phyloP scores from a whole-genome alignment of 192 early-diverging fungal genomes.

The Backusella morwellensis region DNA sequence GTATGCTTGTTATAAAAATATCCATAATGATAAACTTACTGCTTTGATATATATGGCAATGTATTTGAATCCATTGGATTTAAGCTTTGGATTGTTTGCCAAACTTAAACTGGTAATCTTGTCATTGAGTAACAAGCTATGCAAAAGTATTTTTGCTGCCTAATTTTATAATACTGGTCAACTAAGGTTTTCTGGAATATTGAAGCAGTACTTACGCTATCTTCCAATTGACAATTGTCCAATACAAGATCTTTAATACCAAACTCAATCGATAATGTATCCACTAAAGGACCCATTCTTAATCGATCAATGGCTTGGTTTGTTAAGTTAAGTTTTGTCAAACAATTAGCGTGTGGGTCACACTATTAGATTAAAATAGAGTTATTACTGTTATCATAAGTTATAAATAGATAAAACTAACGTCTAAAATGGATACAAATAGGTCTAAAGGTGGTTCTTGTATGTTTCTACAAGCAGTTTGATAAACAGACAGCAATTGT shows the following conservation, averaged over 20 bases:
- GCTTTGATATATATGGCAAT: slow-evolving; percentile 71
- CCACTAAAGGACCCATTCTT: slow-evolving; percentile 67
- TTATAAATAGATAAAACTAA: slow-evolving; percentile 2
- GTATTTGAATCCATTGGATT: slow-evolving; percentile 69
- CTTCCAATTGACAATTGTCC: slow-evolving; percentile 69
- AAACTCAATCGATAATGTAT: slow-evolving; percentile 73
- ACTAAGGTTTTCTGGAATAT: not conserved
- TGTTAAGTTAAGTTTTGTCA: slow-evolving; percentile 20
- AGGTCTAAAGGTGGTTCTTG: slow-evolving; percentile 17
- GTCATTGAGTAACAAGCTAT: slow-evolving; percentile 71
- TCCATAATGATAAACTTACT: slow-evolving; percentile 23
- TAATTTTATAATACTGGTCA: slow-evolving; percentile 18
- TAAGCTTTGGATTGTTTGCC: slow-evolving; percentile 66
- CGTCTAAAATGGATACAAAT: slow-evolving; percentile 15
- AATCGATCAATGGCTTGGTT: slow-evolving; percentile 50
- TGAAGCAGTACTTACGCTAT: slow-evolving; percentile 45
- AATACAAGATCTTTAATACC: slow-evolving; percentile 66
- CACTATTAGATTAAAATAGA: slow-evolving; percentile 6
- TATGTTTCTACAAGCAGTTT: slow-evolving; percentile 29
- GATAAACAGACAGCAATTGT: slow-evolving; percentile 21
- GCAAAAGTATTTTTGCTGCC: slow-evolving; percentile 64
- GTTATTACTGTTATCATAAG: not conserved
- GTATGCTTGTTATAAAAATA: not conserved
- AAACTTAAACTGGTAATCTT: slow-evolving; percentile 64
- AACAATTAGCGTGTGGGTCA: slow-evolving; percentile 10